Percentiles rank a stretch among this genome's conserved stretches.
phyloP scores from a whole-genome alignment of 768 basidiomycete species.

The Auricularia auricula-judae region DNA sequence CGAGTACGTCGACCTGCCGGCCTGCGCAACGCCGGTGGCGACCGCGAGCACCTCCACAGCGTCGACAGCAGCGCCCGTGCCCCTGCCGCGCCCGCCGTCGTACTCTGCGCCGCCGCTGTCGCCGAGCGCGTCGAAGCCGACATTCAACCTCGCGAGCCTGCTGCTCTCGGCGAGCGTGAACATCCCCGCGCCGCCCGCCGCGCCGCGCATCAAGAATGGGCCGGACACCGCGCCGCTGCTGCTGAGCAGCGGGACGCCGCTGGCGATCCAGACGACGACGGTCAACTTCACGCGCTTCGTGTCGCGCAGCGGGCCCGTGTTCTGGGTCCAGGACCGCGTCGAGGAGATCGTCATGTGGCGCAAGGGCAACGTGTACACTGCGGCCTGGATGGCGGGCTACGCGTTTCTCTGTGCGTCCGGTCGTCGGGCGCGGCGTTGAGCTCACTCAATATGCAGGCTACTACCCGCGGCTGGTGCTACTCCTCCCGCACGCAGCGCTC shows the following conservation, averaged over 20 bases:
- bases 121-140: not conserved
- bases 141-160: not conserved
- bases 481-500: slow-evolving; percentile 54
- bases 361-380: slow-evolving; percentile 59
- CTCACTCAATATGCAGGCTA: slow-evolving; percentile 38
- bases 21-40: not conserved
- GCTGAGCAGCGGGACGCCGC: slow-evolving; percentile 24
- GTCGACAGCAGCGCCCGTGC: not conserved
- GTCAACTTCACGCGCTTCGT: slow-evolving; percentile 77
- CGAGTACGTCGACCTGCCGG: not conserved
- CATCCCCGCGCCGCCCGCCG: not conserved
- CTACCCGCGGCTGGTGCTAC: slow-evolving; percentile 59
- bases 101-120: not conserved
- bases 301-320: slow-evolving; percentile 61
- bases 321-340: slow-evolving; percentile 81
- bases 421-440: not conserved
- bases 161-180: not conserved
- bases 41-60: not conserved
- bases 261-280: slow-evolving; percentile 68
- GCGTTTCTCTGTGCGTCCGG: slow-evolving; percentile 61
- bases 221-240: not conserved
- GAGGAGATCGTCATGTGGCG: slow-evolving; percentile 84
- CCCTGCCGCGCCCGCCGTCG: not conserved
- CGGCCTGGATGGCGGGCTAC: slow-evolving; percentile 66
- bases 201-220: not conserved